Evolutionary conservation across 2,329 filamentous ascomycete genomes (phyloP).

Genomic region (Colletotrichum sp.): DNA sequence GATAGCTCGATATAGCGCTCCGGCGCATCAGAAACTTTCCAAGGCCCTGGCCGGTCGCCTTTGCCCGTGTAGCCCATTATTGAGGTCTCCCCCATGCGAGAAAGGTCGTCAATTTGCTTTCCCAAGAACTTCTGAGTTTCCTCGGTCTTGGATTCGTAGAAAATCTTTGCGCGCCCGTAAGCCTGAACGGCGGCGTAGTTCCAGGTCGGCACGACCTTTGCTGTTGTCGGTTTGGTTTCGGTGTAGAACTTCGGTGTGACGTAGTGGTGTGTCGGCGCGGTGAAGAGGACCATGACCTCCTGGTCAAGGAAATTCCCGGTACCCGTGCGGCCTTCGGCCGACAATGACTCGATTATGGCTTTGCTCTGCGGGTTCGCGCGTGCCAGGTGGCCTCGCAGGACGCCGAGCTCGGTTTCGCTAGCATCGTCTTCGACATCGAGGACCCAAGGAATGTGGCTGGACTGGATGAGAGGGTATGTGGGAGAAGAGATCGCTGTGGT

Average conservation of each 20-base stretch:
- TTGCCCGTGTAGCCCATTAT: conserved; percentile 61
- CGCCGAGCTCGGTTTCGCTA: conserved; percentile 44
- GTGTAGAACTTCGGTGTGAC: conserved; percentile 73
- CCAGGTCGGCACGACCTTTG: conserved; percentile 75
- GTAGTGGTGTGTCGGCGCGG: conserved; percentile 61
- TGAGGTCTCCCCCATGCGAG: conserved; percentile 51
- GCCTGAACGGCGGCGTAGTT: conserved; percentile 71
- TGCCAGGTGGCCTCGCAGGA: conserved; percentile 66
- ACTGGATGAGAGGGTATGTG: conserved; percentile 56
- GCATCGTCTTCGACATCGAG: conserved; percentile 53
- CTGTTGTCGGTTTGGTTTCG: conserved; percentile 66
- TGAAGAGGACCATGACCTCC: conserved; percentile 70
- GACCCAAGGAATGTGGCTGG: conserved; percentile 65
- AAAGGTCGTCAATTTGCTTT: conserved; percentile 58
- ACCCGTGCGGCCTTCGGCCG: conserved; percentile 3
- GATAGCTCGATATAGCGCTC: conserved; percentile 59
- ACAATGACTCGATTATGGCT: conserved; percentile 56
- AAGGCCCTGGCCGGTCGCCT: conserved; percentile 42
- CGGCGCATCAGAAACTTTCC: conserved; percentile 64
- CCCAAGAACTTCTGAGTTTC: conserved; percentile 53
- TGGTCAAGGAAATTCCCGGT: conserved; percentile 39
- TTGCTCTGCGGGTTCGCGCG: conserved; percentile 68
- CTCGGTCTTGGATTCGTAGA: conserved; percentile 50
- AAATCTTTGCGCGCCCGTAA: conserved; percentile 62
- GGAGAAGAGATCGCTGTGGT: conserved; percentile 64